Evolutionary conservation across 768 basidiomycete species (phyloP), one percentile per base, ranked within the genome.

Genomic region (Suillus spraguei): DNA sequence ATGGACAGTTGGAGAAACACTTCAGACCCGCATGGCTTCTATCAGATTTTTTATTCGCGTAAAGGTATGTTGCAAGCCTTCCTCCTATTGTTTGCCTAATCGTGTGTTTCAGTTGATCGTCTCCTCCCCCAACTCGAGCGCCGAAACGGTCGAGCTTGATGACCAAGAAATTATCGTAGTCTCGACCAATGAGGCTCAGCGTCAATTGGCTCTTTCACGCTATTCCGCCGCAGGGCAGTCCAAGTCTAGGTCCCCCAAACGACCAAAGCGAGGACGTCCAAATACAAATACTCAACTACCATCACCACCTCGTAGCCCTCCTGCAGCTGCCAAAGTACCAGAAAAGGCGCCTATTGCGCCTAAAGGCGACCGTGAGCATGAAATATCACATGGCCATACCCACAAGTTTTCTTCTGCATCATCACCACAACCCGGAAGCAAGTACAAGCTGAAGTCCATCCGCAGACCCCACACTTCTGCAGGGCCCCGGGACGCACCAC

Each of bases 1-100:
- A 22, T 94, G 92, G 90, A 84, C 91, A 10, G 83, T 90, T 62
- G 92, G 92, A 13, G 91, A 93, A 79, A 89, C 90, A 33, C 83
- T 92, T 67, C 79, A 82, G 66, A 88, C 88, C 47, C 80, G 85
- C 59, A 74, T 89, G 67, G 86, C 84, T 16, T 82, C 84, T 60
- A 83, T 92, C 60, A 83, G 83, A 71, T 95, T 91, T 74, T 87
- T 88, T 73, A 78, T 89, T 67, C 84, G 86, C 52, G 80, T 88
- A 67, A 91, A 90, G 83, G 88, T 91, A 62, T 67, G 68, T 67
- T 47, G 41, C 54, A 64, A 63, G 14, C 60, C 60, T 42, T 60
- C 53, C 5, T 54, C 62, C 60, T 69, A 44, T 46, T 36, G 16
- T 47, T 33, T 54, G 47, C 24, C 64, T 74, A 60, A 67, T 64